phyloP scores from a whole-genome alignment of 345 rosid genomes.

The Salix arbutifolia region DNA sequence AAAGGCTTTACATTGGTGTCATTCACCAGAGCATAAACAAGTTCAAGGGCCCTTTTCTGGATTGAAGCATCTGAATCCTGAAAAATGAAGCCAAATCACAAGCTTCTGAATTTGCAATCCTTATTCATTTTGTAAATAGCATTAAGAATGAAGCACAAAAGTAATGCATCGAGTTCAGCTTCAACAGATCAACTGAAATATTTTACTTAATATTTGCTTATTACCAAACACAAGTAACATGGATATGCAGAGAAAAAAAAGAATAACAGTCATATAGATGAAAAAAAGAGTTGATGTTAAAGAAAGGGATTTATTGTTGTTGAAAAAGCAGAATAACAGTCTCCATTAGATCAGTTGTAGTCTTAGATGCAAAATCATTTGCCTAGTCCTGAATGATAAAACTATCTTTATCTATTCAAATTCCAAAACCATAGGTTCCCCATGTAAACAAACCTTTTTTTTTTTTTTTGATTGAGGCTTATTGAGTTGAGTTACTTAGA shows the following conservation, averaged over 20 bases:
- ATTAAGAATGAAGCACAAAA: slow-evolving; percentile 3
- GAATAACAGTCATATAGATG: neutral
- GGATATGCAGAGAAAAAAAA: neutral
- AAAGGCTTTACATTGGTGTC: slow-evolving; percentile 86
- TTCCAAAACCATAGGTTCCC: neutral
- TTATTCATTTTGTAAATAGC: slow-evolving; percentile 2
- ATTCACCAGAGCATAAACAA: slow-evolving; percentile 76
- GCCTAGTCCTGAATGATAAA: neutral
- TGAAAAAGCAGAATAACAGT: neutral
- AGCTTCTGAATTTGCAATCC: slow-evolving; percentile 9
- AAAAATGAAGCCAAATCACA: slow-evolving; percentile 32
- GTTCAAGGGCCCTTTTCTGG: slow-evolving; percentile 95
- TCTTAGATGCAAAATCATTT: neutral
- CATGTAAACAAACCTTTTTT: neutral
- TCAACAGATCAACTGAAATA: neutral
- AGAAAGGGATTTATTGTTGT: neutral
- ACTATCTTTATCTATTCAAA: neutral
- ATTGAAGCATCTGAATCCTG: slow-evolving; percentile 99
- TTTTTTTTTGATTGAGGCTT: neutral
- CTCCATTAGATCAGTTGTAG: neutral
- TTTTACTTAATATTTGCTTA: neutral
- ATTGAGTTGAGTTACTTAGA: neutral
- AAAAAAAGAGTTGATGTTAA: neutral
- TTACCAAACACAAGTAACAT: neutral
- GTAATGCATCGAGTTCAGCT: neutral